Conservation (phyloP, 1,284 basidiomycete genomes). For the Trichosporon sp. region DNA sequence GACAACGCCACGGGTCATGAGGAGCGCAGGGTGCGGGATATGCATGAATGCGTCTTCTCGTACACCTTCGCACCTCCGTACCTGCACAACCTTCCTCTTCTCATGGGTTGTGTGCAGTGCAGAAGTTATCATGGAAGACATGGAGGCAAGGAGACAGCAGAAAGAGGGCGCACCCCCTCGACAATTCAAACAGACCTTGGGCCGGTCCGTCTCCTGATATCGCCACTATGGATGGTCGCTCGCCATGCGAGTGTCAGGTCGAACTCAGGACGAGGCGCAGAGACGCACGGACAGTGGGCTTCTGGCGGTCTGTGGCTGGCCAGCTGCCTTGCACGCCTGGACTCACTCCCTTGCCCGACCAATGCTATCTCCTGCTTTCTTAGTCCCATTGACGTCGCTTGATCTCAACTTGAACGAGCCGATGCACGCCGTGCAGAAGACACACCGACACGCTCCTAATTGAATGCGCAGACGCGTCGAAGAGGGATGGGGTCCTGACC, state of each 20-base stretch:
- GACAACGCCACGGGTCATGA: background rate
- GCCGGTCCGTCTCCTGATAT: background rate
- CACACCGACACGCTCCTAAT: no score
- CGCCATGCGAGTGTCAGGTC: background rate
- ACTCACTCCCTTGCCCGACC: no score
- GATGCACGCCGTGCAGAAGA: no score
- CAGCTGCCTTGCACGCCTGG: no score
- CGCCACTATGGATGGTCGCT: background rate
- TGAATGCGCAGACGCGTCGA: no score
- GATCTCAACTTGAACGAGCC: no score
- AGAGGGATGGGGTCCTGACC: no score
- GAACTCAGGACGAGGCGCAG: background rate
- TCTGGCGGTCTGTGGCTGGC: background rate
- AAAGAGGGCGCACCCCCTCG: conserved; percentile 7
- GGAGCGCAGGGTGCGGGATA: background rate
- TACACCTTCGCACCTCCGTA: no score
- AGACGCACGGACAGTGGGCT: background rate
- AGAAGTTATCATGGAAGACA: background rate
- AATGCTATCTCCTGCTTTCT: no score
- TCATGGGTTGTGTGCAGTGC: background rate
- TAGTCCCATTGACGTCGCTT: no score
- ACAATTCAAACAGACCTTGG: background rate
- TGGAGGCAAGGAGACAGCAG: background rate
- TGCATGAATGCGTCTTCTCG: background rate
- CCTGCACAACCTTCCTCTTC: background rate